phyloP scores from a whole-genome alignment of 75 land plant species.

The Pseudotsuga menziesii region DNA sequence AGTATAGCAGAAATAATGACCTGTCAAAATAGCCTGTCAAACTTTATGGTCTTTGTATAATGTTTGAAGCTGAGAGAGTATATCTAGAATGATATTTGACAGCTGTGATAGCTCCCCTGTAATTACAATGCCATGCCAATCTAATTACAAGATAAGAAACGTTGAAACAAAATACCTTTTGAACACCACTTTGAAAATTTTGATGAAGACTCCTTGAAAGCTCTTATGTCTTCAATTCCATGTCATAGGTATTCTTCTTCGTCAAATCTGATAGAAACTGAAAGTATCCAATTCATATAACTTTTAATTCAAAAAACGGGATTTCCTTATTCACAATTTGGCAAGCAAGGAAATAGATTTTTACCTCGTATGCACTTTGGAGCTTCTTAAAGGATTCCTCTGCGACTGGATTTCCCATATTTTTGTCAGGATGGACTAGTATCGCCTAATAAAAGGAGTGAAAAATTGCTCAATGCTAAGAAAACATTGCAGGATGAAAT shows the following conservation, averaged over 20 bases:
- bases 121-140: not conserved
- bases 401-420: slow-evolving; percentile 85
- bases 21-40: no score
- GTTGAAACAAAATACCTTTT: slow-evolving; percentile 30
- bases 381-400: slow-evolving; percentile 96
- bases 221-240: slow-evolving; percentile 77
- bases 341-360: not conserved
- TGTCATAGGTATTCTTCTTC: slow-evolving; percentile 88
- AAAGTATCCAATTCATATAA: slow-evolving; percentile 2
- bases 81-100: no score
- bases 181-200: slow-evolving; percentile 23
- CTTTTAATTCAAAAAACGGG: not conserved
- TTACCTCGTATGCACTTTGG: slow-evolving; percentile 97
- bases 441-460: slow-evolving; percentile 53
- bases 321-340: not conserved
- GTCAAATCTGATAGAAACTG: slow-evolving; percentile 80
- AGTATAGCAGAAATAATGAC: no score
- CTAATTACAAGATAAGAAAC: not conserved
- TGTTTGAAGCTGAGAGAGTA: no score
- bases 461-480: not conserved
- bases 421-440: slow-evolving; percentile 97
- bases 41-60: no score
- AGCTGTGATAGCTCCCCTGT: no score
- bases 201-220: slow-evolving; percentile 20
- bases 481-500: not conserved